These are phyloP conservation scores for Cercospora sp. DNA, from an alignment of 2,329 filamentous ascomycete genomes.

Conservation along the genomic window DNA sequence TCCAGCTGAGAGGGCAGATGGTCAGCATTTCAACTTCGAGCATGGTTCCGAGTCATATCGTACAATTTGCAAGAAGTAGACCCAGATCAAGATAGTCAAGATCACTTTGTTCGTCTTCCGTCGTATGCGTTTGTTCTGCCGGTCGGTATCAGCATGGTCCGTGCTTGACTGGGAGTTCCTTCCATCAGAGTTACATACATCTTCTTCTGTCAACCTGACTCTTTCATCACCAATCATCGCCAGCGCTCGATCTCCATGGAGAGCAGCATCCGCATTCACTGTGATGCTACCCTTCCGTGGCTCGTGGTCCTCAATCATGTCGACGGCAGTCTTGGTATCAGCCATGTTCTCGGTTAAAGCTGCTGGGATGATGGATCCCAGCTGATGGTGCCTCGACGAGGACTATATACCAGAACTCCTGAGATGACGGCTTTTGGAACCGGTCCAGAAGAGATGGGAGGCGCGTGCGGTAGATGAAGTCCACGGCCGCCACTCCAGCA, in stretches of 20 bases:
- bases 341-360: conserved; percentile 5
- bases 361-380: not conserved
- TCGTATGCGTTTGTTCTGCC: conserved; percentile 55
- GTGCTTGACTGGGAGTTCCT: not conserved
- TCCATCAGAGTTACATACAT: conserved; percentile 24
- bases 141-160: conserved; percentile 1
- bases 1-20: conserved; percentile 43
- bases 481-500: not conserved
- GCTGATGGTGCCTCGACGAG: not conserved
- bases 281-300: conserved; percentile 20
- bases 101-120: conserved; percentile 64
- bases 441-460: not conserved
- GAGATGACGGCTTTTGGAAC: not conserved
- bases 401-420: not conserved
- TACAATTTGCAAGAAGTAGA: conserved; percentile 55
- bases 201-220: conserved; percentile 42
- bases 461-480: not conserved
- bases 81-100: conserved; percentile 57
- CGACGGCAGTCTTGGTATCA: conserved; percentile 18
- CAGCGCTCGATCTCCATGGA: conserved; percentile 29
- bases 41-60: too few species aligned
- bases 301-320: conserved; percentile 17
- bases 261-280: conserved; percentile 12
- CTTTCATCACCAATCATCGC: conserved; percentile 31
- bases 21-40: too few species aligned